Conservation (phyloP, 192 early-diverging fungal genomes). For the Backusella westeae region DNA sequence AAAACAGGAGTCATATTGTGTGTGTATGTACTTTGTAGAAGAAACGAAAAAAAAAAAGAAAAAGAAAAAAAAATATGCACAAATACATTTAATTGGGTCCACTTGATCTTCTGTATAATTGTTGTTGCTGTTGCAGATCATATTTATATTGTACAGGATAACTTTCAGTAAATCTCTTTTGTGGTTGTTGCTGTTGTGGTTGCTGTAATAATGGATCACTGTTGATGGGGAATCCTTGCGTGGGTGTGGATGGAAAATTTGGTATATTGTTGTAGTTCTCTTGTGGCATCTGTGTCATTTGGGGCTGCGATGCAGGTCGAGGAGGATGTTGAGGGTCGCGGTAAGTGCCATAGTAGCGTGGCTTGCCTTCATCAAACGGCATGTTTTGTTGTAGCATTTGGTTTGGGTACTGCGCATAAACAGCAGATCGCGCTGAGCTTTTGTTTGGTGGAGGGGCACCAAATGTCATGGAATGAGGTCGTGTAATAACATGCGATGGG, state of each 20-base stretch:
- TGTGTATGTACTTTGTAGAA: not conserved
- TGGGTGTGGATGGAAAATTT: not conserved
- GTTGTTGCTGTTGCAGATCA: not conserved
- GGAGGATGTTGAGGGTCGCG: not conserved
- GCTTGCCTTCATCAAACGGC: not conserved
- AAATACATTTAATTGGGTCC: not conserved
- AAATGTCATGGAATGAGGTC: slow-evolving; percentile 13
- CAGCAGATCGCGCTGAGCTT: not conserved
- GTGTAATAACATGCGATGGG: not conserved
- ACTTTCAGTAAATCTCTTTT: not conserved
- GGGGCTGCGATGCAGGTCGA: not conserved
- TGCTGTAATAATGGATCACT: slow-evolving; percentile 4
- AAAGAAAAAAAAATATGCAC: not conserved
- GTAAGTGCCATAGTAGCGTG: not conserved
- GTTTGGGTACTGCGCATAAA: not conserved
- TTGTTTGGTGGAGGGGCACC: not conserved
- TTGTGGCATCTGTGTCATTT: not conserved
- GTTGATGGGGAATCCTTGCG: not conserved
- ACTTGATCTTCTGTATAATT: slow-evolving; percentile 9
- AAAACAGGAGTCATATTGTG: not conserved
- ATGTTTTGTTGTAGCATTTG: not conserved
- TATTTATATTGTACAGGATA: not conserved
- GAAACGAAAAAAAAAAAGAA: not conserved
- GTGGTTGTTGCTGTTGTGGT: not conserved
- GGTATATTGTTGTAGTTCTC: not conserved